Evolutionary conservation across 2,329 filamentous ascomycete genomes (phyloP).

Genomic region (Botrytis aclada): DNA sequence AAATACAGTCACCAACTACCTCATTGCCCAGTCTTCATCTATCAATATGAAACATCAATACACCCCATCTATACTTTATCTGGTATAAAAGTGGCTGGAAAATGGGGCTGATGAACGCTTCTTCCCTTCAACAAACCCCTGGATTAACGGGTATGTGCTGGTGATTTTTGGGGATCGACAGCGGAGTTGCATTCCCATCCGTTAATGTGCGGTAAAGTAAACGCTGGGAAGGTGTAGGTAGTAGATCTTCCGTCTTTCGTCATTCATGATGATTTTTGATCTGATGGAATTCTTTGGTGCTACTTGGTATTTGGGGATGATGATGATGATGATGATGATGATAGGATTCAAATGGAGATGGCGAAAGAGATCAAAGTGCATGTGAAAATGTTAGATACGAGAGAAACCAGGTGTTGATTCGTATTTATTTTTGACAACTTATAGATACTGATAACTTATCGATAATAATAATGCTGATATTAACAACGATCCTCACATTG

Average conservation of each 20-base stretch:
- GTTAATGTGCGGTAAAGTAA: not conserved
- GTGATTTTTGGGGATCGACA: not conserved
- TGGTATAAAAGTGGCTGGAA: not conserved
- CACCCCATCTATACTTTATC: no score
- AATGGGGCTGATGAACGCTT: not conserved
- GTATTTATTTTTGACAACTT: not conserved
- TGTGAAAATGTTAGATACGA: not conserved
- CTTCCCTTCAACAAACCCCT: not conserved
- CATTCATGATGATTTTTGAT: not conserved
- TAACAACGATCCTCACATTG: not conserved
- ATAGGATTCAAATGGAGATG: not conserved
- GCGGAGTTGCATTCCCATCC: not conserved
- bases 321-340: not conserved
- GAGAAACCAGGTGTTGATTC: not conserved
- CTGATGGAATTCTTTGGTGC: not conserved
- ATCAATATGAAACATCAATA: not conserved
- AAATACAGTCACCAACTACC: not conserved
- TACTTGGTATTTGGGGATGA: not conserved
- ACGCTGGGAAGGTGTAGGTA: not conserved
- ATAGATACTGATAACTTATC: not conserved
- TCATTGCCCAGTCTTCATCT: not conserved
- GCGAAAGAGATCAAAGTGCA: not conserved
- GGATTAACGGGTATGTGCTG: not conserved
- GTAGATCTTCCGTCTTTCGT: not conserved
- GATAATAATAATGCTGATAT: not conserved